Base-by-base conservation (phyloP, 2,329 filamentous ascomycete genomes). In the Endoconidiophora laricicola region DNA sequence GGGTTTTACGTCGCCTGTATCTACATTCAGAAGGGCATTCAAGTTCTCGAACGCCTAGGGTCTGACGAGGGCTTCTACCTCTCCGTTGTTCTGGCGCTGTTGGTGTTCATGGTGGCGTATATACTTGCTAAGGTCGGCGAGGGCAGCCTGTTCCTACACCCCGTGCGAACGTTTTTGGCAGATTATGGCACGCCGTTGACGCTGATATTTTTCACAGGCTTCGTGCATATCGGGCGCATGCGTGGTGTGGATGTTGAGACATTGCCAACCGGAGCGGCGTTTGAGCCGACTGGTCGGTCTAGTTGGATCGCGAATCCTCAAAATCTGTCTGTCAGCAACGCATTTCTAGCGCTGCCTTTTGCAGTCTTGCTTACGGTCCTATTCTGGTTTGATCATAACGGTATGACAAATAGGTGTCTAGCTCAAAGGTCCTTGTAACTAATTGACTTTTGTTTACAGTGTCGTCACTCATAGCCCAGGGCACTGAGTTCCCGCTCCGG, bases 1-100 rank as follows among this genome's bases (percentile, higher is more conserved):
- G 87, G 86, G 46, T 93, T 94, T 66, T 94, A 94, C 61, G 86
- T 94, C 44, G 86, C 86, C 51, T 87, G 84, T 60, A 90, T 94
- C 63, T 94, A 94, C 61, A 71, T 94, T 18, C 86, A 94, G 60
- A 94, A 94, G 65, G 86, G 86, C 14, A 81, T 94, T 54, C 85
- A 94, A 64, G 84, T 93, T 12, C 73, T 94, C 18, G 81, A 79
- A 41, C 74, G 81, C 10, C 82, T 93, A 59, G 87, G 83, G 63
- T 60, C 70, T 62, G 64, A 69, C 56, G 72, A 70, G 45, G 74
- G 82, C 61, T 69, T 91, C 68, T 94, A 93, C 60, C 74, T 94
- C 23, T 87, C 83, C 44, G 76, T 93, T 58, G 74, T 80, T 57
- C 76, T 87, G 1, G 74, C 84, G 6, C 68, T 93, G 37, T 73